These are phyloP conservation scores for Scedosporium minutisporum DNA, from an alignment of 2,329 filamentous ascomycete species.

Conservation along the genomic window DNA sequence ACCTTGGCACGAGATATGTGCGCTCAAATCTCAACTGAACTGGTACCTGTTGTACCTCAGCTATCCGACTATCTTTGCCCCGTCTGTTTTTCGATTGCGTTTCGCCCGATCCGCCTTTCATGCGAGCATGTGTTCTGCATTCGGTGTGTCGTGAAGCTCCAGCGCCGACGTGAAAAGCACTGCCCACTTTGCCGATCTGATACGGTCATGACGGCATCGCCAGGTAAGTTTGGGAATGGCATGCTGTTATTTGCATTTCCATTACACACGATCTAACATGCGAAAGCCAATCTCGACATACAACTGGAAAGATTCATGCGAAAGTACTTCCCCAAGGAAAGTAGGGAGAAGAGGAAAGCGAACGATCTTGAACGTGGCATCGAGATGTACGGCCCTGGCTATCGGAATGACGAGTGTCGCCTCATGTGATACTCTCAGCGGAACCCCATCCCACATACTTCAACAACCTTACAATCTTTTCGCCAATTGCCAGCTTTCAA, in stretches of 20 bases:
- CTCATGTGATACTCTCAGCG: constrained; percentile 40
- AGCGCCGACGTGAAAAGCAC: constrained; percentile 54
- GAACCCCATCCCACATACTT: background rate
- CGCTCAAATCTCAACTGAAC: constrained; percentile 60
- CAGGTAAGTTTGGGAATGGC: constrained; percentile 33
- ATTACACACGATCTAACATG: background rate
- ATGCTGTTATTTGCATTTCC: no score
- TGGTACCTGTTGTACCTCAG: constrained; percentile 67
- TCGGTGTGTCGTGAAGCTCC: constrained; percentile 70
- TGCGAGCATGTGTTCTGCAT: constrained; percentile 79
- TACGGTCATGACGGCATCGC: constrained; percentile 61
- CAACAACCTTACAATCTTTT: no score
- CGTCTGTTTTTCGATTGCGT: constrained; percentile 70
- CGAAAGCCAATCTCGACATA: constrained; percentile 56
- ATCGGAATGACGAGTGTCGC: constrained; percentile 47
- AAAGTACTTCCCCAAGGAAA: constrained; percentile 65
- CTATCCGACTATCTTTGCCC: constrained; percentile 79
- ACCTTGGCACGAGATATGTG: constrained; percentile 68
- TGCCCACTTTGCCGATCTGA: constrained; percentile 71
- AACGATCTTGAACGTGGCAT: constrained; percentile 69
- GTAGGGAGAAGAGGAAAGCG: constrained; percentile 55
- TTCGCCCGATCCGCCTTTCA: constrained; percentile 66
- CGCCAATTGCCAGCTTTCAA: no score
- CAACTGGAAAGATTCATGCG: constrained; percentile 60
- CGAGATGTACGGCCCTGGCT: constrained; percentile 60